Base-by-base conservation (phyloP, 148 eudicot genomes). In the Rhododendron henanense region DNA sequence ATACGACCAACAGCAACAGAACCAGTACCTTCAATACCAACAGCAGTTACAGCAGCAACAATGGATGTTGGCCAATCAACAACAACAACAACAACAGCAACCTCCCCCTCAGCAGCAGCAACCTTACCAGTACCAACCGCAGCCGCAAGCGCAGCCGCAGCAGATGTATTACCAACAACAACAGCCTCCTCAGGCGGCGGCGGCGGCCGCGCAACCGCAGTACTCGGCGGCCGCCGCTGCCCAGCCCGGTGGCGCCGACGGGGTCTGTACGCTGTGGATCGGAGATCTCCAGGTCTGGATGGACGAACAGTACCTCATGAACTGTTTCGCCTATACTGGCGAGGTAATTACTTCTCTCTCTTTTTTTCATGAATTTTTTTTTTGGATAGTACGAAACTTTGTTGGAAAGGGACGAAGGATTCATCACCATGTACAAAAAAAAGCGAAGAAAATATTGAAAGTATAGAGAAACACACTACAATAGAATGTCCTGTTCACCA, bases 261-360 rank as follows among this genome's bases (percentile, higher is more conserved):
- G 92, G 84, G 89, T 92, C 65, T 90, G 95, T 4, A 91, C 97
- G 6, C 90, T 96, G 3, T 96, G 98, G 99, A 96, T 96, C 85
- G 99, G 99, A 6, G 97, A 95, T 93, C 92, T 96, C 33, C 96
- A 91, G 91, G 91, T 91, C 63, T 94, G 96, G 94, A 96, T 96
- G 99, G 99, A 96, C 23, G 99, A 96, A 90, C 84, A 87, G 65
- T 96, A 95, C 81, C 84, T 96, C 18, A 51, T 76, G 1, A 83
- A 59, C 35, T 93, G 94, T 78, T 96, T 96, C 47, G 90, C 88
- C 31, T 88, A 87, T 25, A 74, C 94, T n/a, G 96, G 95, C 86
- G 99, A 96, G 99, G 99, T 96, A 16, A 55, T 55, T 55, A 55
- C 61, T 47, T 47, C 44, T 47, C 50, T 47, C 0, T 47, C 50